Percentiles rank a stretch among this genome's conserved stretches.
Evolutionary conservation across 192 early-diverging fungal genomes (phyloP).

Genomic region (Podila minutissima): DNA sequence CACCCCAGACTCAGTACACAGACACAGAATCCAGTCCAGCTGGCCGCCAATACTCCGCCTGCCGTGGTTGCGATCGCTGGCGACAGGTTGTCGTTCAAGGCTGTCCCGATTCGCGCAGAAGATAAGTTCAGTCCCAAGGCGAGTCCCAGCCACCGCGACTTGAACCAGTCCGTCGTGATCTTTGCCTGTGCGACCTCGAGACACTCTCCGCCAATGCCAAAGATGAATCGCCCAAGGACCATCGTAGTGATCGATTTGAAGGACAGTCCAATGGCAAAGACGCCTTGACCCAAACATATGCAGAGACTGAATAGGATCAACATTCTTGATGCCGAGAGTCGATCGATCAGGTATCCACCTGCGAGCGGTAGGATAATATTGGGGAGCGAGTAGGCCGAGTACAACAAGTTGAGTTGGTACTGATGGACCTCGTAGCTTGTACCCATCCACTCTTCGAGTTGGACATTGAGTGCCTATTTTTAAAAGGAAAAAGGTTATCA

Average conservation of each 20-base stretch:
- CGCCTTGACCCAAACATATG: slow-evolving; percentile 64
- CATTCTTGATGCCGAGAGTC: slow-evolving; percentile 58
- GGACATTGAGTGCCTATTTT: slow-evolving; percentile 43
- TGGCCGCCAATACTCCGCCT: slow-evolving; percentile 50
- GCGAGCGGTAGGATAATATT: slow-evolving; percentile 54
- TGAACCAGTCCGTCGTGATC: slow-evolving; percentile 70
- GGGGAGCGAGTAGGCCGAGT: slow-evolving; percentile 49
- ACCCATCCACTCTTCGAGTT: slow-evolving; percentile 50
- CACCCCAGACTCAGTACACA: slow-evolving; percentile 55
- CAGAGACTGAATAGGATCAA: slow-evolving; percentile 59
- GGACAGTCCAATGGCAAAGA: slow-evolving; percentile 69
- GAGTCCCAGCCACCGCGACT: slow-evolving; percentile 65
- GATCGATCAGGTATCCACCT: slow-evolving; percentile 63
- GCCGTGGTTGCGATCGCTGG: slow-evolving; percentile 55
- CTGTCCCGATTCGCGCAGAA: slow-evolving; percentile 63
- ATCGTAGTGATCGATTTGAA: slow-evolving; percentile 54
- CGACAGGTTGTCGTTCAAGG: slow-evolving; percentile 66
- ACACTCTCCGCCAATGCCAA: slow-evolving; percentile 71
- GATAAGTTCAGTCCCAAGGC: slow-evolving; percentile 66
- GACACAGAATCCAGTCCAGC: slow-evolving; percentile 63
- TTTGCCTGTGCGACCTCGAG: slow-evolving; percentile 70
- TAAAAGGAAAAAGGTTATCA: too few relatives aligned
- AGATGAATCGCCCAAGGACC: slow-evolving; percentile 66
- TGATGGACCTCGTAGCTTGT: slow-evolving; percentile 47
- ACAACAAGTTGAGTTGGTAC: slow-evolving; percentile 57